Percentiles rank a stretch among this genome's conserved stretches.
Conservation (phyloP, 257 asterid species). For the Capsicum baccatum region DNA sequence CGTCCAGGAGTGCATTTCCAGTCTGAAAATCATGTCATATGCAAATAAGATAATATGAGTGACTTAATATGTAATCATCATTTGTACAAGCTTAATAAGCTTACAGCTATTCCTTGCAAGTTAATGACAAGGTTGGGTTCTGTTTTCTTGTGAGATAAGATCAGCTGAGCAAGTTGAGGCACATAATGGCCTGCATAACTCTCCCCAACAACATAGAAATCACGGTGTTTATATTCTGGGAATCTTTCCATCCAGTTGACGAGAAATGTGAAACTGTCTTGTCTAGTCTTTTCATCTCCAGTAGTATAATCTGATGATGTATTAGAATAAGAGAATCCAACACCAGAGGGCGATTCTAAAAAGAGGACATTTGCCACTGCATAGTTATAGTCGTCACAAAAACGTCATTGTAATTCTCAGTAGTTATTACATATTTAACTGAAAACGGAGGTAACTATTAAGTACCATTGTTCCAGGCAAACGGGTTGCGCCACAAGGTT, state of each 20-base stretch:
- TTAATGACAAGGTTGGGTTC: constrained; percentile 30
- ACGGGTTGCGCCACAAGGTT: constrained; percentile 31
- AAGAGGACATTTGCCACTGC: constrained; percentile 36
- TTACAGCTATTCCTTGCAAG: constrained; percentile 37
- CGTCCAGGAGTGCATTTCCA: constrained; percentile 62
- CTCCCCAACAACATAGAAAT: constrained; percentile 36
- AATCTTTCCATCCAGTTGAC: constrained; percentile 37
- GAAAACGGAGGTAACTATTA: no score
- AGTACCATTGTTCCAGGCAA: constrained; percentile 38
- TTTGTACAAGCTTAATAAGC: not conserved
- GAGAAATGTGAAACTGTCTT: constrained; percentile 27
- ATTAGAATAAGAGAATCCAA: constrained; percentile 40
- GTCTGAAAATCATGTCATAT: constrained; percentile 43
- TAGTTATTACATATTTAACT: not conserved
- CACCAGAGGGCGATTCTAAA: constrained; percentile 39
- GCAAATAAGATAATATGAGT: not conserved
- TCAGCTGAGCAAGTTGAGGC: constrained; percentile 35
- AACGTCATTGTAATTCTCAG: not conserved
- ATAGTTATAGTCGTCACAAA: not conserved
- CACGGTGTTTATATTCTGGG: constrained; percentile 33
- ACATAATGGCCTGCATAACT: constrained; percentile 36
- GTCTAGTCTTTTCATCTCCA: constrained; percentile 29
- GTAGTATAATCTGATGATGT: constrained; percentile 30
- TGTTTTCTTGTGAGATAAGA: constrained; percentile 17
- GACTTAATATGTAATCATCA: not conserved